Percentiles rank a stretch among this genome's conserved stretches.
Evolutionary conservation across 805 yeast species (phyloP).

Genomic region (Suhomyces faveliae): DNA sequence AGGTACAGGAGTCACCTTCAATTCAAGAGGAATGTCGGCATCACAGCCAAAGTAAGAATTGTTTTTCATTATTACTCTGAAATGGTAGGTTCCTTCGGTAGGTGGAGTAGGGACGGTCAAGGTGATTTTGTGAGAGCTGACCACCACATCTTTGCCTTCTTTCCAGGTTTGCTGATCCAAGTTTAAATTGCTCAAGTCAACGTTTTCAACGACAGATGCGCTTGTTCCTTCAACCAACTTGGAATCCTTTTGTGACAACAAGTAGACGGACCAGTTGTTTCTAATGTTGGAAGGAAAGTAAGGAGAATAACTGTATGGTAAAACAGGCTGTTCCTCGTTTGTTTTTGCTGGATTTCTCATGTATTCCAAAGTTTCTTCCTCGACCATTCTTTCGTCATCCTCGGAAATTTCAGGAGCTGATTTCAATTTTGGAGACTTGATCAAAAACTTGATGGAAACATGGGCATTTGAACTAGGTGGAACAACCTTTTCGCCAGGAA

Average conservation of each 20-base stretch:
- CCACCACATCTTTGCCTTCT: slow-evolving; percentile 37
- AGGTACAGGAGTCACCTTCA: slow-evolving; percentile 63
- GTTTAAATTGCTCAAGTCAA: slow-evolving; percentile 54
- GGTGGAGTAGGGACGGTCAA: slow-evolving; percentile 78
- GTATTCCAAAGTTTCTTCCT: slow-evolving; percentile 61
- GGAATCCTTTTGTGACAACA: slow-evolving; percentile 73
- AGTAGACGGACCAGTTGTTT: slow-evolving; percentile 63
- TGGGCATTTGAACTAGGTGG: slow-evolving; percentile 69
- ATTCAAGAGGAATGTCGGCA: slow-evolving; percentile 62
- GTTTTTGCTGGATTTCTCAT: slow-evolving; percentile 69
- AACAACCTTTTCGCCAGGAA: slow-evolving; percentile 78
- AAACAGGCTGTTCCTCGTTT: slow-evolving; percentile 63
- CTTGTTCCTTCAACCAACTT: slow-evolving; percentile 65
- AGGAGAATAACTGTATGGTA: slow-evolving; percentile 71
- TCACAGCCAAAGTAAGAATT: slow-evolving; percentile 83
- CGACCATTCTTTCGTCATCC: slow-evolving; percentile 43
- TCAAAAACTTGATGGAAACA: slow-evolving; percentile 69
- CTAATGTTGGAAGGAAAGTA: slow-evolving; percentile 61
- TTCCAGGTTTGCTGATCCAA: slow-evolving; percentile 53
- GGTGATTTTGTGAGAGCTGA: slow-evolving; percentile 77
- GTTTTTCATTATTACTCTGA: slow-evolving; percentile 68
- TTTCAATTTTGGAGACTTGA: slow-evolving; percentile 71
- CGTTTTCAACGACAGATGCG: slow-evolving; percentile 51
- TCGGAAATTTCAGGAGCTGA: slow-evolving; percentile 48
- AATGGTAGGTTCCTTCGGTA: slow-evolving; percentile 59